Conservation (phyloP, 176 grass and related monocot species). For the Tuctoria greenei region DNA sequence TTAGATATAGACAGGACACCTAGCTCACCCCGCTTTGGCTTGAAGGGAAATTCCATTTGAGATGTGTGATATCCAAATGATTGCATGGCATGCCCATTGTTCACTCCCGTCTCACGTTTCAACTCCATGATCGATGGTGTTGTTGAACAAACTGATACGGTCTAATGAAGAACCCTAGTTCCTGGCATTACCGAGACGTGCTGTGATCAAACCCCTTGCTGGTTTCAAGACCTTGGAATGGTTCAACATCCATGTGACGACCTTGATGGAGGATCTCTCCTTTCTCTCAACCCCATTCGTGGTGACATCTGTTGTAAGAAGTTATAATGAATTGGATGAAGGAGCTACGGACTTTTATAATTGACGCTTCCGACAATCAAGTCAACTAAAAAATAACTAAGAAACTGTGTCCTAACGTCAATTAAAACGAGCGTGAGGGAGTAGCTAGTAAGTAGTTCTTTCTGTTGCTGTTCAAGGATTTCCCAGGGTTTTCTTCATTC, state of each 20-base stretch:
- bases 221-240: slow-evolving; percentile 38
- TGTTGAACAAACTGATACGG: slow-evolving; percentile 31
- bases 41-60: slow-evolving; percentile 33
- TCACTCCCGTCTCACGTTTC: slow-evolving; percentile 18
- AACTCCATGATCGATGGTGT: slow-evolving; percentile 32
- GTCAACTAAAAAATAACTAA: no score
- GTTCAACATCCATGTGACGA: slow-evolving; percentile 36
- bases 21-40: not conserved
- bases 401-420: no score
- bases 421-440: no score
- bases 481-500: not conserved
- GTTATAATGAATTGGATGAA: slow-evolving; percentile 14
- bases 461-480: not conserved
- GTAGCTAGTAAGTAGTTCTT: no score
- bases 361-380: no score
- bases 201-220: slow-evolving; percentile 33
- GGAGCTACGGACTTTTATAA: no score
- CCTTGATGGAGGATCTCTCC: not conserved
- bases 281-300: slow-evolving; percentile 10
- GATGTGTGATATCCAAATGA: slow-evolving; percentile 49
- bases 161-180: not conserved
- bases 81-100: slow-evolving; percentile 26
- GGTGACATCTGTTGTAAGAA: not conserved
- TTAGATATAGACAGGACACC: not conserved
- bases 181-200: slow-evolving; percentile 38